Evolutionary conservation across 1,284 basidiomycete genomes (phyloP).

Genomic region (Puccinia novopanici): DNA sequence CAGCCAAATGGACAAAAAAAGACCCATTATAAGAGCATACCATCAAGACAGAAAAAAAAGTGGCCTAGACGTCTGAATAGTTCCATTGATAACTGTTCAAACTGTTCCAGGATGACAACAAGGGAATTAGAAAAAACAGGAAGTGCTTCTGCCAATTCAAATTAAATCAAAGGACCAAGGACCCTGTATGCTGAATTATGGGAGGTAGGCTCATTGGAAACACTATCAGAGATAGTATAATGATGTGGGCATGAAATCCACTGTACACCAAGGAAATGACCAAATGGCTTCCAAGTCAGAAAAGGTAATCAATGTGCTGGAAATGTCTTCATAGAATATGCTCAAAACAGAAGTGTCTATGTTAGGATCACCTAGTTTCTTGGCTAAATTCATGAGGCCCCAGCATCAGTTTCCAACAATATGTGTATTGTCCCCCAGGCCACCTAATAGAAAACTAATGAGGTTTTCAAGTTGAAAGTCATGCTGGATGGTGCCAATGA

Average conservation of each 20-base stretch:
- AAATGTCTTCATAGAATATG: constrained; percentile 83
- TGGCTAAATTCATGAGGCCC: constrained; percentile 90
- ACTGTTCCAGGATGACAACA: constrained; percentile 77
- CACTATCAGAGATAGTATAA: constrained; percentile 61
- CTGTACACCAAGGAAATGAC: neutral
- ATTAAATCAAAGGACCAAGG: constrained; percentile 79
- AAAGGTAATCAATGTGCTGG: constrained; percentile 76
- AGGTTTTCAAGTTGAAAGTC: constrained; percentile 84
- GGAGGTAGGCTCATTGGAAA: constrained; percentile 85
- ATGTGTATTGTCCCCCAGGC: constrained; percentile 74
- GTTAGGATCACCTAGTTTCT: constrained; percentile 71
- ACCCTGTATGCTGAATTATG: constrained; percentile 96
- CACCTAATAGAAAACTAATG: constrained; percentile 78
- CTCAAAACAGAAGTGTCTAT: constrained; percentile 69
- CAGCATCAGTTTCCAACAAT: constrained; percentile 95
- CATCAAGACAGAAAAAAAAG: constrained; percentile 85
- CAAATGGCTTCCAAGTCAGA: constrained; percentile 68
- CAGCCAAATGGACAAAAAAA: neutral
- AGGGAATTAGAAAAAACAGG: constrained; percentile 79
- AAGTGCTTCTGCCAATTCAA: constrained; percentile 79
- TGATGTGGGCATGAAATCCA: constrained; percentile 24
- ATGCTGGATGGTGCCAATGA: constrained; percentile 82
- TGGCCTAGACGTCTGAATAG: constrained; percentile 97
- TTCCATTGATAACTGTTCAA: constrained; percentile 92
- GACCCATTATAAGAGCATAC: constrained; percentile 62